Percentiles rank a stretch among this genome's conserved stretches.
Evolutionary conservation across 192 early-diverging fungal species (phyloP).

Genomic region (Umbelopsis isabellina): DNA sequence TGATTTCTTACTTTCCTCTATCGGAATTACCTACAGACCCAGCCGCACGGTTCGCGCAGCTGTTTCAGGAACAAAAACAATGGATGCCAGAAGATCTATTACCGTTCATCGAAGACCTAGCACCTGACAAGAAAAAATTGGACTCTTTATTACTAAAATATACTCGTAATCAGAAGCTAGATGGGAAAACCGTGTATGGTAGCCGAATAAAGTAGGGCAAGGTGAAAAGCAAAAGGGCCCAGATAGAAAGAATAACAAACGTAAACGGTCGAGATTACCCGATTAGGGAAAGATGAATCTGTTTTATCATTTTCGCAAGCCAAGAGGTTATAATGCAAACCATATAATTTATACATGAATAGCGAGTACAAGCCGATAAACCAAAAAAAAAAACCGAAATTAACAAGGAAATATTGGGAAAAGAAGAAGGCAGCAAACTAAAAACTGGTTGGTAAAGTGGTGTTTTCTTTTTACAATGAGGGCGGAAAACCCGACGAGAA

Average conservation of each 20-base stretch:
- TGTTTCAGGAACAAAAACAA: slow-evolving; percentile 47
- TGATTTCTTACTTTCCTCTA: slow-evolving; percentile 40
- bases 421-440: too few relatives aligned
- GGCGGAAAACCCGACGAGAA: too few relatives aligned
- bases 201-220: slow-evolving; percentile 45
- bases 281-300: too few relatives aligned
- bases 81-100: slow-evolving; percentile 52
- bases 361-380: too few relatives aligned
- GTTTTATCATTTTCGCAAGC: background rate
- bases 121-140: slow-evolving; percentile 47
- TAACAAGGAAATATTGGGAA: too few relatives aligned
- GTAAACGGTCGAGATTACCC: background rate
- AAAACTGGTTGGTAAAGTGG: too few relatives aligned
- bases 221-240: background rate
- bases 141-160: slow-evolving; percentile 51
- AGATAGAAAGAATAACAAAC: background rate
- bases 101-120: slow-evolving; percentile 51
- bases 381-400: too few relatives aligned
- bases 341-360: too few relatives aligned
- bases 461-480: too few relatives aligned
- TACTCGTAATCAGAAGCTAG: slow-evolving; percentile 46
- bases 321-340: too few relatives aligned
- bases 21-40: slow-evolving; percentile 46
- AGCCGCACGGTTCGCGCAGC: slow-evolving; percentile 41
- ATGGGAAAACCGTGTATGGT: slow-evolving; percentile 41